Evolutionary conservation across 129 eudicot genomes (phyloP), one percentile per base, ranked within the genome.

Genomic region (Pulicaria dysenterica): DNA sequence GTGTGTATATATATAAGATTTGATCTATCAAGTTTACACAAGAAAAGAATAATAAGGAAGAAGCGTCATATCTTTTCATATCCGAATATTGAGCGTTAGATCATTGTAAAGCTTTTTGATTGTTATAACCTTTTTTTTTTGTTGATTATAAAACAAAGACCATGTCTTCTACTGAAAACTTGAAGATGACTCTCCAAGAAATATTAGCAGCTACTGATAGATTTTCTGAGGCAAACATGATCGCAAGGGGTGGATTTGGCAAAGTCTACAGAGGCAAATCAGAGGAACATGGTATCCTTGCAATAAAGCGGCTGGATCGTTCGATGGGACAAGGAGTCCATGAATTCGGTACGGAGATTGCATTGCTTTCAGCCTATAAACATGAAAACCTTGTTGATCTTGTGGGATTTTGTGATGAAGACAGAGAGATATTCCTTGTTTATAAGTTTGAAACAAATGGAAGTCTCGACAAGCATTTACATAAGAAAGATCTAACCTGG

Each of bases 261-360:
- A 56, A 7, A 8, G 83, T 82, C 11, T 77, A 82, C 55, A 47
- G 56, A 61, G 86, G 80, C 1, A 13, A 43, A 51, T 44, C 76
- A 10, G 17, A 54, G 63, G 41, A 37, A 53, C 34, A 80, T 69
- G 72, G 75, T 19, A 1, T 12, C 8, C 60, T 85, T 5, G 86
- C 86, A 53, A 5, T 85, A 37, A 82, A 85, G 73, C 73, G 83
- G 46, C 14, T 77, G 63, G 56, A 69, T 43, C 24, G 19, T 4
- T 9, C 1, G 10, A 5, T 9, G 0, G 76, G 46, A 13, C 85
- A 81, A 49, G 85, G 85, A 15, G 69, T 45, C 2, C 61, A n/a
- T 36, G 77, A 82, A 67, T 77, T 71, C 54, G 40, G 60, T 76
- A 71, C 58, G 7, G 82, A 81, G 38, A 53, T 81, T 48, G 7